These are phyloP conservation scores for Alternaria conjuncta DNA, from an alignment of 2,329 filamentous ascomycete genomes.

Conservation along the genomic window DNA sequence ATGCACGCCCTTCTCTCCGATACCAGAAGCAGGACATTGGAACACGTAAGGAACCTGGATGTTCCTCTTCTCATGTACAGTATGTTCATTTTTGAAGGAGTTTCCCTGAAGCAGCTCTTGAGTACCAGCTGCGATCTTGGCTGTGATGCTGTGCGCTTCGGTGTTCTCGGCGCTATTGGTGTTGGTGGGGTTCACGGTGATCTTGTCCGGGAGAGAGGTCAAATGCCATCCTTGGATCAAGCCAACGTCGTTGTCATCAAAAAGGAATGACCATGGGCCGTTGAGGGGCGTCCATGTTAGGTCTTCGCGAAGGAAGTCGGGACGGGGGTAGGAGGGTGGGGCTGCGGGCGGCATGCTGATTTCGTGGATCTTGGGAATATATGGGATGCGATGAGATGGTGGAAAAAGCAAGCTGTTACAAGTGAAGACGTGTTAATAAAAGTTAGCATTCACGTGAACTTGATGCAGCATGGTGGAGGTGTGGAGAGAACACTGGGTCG, in stretches of 20 bases:
- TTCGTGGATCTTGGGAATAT: background rate
- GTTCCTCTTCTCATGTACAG: constrained; percentile 54
- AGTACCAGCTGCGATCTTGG: constrained; percentile 59
- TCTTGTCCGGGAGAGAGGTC: constrained; percentile 56
- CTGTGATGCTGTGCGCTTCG: constrained; percentile 49
- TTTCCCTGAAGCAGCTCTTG: constrained; percentile 58
- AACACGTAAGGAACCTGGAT: constrained; percentile 72
- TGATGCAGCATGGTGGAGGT: constrained; percentile 11
- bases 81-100: constrained; percentile 40
- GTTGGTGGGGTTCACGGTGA: constrained; percentile 32
- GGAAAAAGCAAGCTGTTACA: background rate
- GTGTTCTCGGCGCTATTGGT: constrained; percentile 25
- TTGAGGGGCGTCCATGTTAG: constrained; percentile 68
- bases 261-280: constrained; percentile 68
- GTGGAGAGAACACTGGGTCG: constrained; percentile 14
- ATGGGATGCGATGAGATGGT: background rate
- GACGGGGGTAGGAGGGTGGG: constrained; percentile 62
- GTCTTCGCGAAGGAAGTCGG: constrained; percentile 65
- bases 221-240: constrained; percentile 61
- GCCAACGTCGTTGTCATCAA: constrained; percentile 69
- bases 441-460: constrained; percentile 14
- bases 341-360: constrained; percentile 5
- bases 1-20: constrained; percentile 67
- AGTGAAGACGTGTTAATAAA: constrained; percentile 2
- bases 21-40: constrained; percentile 68